Base-by-base conservation (phyloP, 495 filamentous ascomycete genomes). In the Amphirosellinia nigrospora region DNA sequence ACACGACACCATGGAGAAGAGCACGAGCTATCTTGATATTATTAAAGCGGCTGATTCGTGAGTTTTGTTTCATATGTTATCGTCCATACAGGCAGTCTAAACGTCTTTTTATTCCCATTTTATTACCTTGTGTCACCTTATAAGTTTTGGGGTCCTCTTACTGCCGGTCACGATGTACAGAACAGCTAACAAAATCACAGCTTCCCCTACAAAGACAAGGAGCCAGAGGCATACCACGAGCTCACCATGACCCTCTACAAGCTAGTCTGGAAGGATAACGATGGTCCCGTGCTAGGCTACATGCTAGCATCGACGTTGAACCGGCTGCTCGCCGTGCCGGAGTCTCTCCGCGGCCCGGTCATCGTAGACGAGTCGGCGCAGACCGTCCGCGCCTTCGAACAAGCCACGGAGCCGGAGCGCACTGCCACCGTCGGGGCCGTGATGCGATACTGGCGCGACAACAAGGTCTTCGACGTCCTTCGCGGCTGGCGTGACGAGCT, bases 401-500 rank as follows among this genome's bases (percentile, higher is more conserved):
- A 84, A 4, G 74, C 79, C 21, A 86, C 83, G 10, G 84, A 87
- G 36, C 78, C 79, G 45, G 86, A 87, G 70, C 90, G 94, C 71
- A 91, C 84, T 55, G 76, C 78, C 3, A 80, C 86, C 28, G 84
- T 97, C 4, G 85, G 81, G 0, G 73, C 79, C 45, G 89, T 92
- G 5, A 84, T 90, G 39, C 75, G 79, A 1, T 86, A 89, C 72
- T 93, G 93, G 82, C 88, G 89, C 36, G 79, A 86, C 34, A 85
- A 86, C 30, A 78, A 84, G 16, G 86, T 82, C 0, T 98, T 98
- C 77, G 80, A 87, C 56, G 80, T 97, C 2, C 84, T 98, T 36
- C 83, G 82, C 19, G 93, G 93, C 70, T 99, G 96, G 96, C 86
- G 96, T 46, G 81, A 94, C 72, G 96, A 99, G 81, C 81, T 91